These are phyloP conservation scores for Umbelopsis sp. DNA, from an alignment of 371 early-diverging fungal genomes.

Conservation along the genomic window DNA sequence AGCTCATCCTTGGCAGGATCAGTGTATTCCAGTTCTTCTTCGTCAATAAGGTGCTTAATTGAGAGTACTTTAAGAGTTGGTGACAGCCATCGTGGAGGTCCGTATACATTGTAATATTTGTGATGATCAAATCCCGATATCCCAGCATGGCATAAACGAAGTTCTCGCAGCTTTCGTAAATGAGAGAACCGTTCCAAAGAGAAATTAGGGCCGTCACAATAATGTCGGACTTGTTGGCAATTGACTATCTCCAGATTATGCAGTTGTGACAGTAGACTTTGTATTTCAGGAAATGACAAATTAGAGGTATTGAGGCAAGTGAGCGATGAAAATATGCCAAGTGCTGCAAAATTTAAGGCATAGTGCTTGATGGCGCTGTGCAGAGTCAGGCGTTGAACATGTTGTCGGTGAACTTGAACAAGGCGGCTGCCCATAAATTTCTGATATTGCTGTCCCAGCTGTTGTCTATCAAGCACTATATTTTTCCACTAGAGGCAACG, in stretches of 20 bases:
- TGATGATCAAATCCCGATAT: slow-evolving; percentile 10
- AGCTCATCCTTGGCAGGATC: slow-evolving; percentile 8
- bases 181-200: slow-evolving; percentile 9
- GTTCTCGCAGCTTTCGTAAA: background rate
- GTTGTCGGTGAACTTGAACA: background rate
- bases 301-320: slow-evolving; percentile 10
- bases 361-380: background rate
- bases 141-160: background rate
- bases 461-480: slow-evolving; percentile 1
- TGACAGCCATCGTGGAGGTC: background rate
- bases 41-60: slow-evolving; percentile 2
- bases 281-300: slow-evolving; percentile 9
- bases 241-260: slow-evolving; percentile 10
- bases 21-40: slow-evolving; percentile 15
- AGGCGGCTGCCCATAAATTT: slow-evolving; percentile 5
- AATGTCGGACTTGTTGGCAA: slow-evolving; percentile 5
- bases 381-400: background rate
- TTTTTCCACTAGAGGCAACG: background rate
- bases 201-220: slow-evolving; percentile 14
- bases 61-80: slow-evolving; percentile 6
- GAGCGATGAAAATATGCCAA: slow-evolving; percentile 6
- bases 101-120: slow-evolving; percentile 13
- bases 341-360: slow-evolving; percentile 8
- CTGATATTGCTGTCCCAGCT: slow-evolving; percentile 8
- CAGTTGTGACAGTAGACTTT: background rate